Conservation (phyloP, 31 red algal species). For the Endocladia muricata region DNA sequence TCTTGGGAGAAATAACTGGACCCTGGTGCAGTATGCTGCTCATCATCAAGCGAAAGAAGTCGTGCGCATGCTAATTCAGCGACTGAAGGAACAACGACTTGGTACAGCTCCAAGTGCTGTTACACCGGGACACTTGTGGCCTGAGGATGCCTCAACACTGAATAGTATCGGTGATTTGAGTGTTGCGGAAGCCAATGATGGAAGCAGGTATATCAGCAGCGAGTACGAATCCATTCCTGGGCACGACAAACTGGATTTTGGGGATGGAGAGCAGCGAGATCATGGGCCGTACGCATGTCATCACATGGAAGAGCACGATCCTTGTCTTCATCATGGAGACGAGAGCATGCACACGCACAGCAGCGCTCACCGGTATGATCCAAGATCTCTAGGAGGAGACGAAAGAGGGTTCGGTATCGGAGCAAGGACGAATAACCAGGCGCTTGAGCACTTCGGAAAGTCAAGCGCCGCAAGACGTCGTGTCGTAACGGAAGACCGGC, state of each 20-base stretch:
- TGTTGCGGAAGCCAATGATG: background rate
- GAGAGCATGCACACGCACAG: background rate
- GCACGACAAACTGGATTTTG: background rate
- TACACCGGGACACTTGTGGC: background rate
- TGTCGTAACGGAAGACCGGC: slow-evolving; percentile 51
- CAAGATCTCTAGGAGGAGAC: slow-evolving; percentile 29
- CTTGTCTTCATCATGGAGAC: slow-evolving; percentile 8
- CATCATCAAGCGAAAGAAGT: slow-evolving; percentile 81
- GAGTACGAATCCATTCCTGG: background rate
- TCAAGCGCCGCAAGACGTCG: slow-evolving; percentile 18
- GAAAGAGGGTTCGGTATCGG: slow-evolving; percentile 28
- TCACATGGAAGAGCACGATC: background rate
- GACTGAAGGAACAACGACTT: slow-evolving; percentile 65
- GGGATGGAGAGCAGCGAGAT: background rate
- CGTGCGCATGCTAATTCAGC: slow-evolving; percentile 75
- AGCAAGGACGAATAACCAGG: background rate
- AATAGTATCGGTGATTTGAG: background rate
- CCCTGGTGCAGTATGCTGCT: slow-evolving; percentile 92
- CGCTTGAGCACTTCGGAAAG: background rate
- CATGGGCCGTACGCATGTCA: background rate
- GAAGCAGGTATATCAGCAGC: background rate
- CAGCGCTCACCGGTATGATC: slow-evolving; percentile 19
- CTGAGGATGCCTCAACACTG: background rate
- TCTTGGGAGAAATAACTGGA: slow-evolving; percentile 64
- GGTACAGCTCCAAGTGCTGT: background rate